Evolutionary conservation across 306 rosid genomes (phyloP).

Genomic region (Vachellia collinsii): DNA sequence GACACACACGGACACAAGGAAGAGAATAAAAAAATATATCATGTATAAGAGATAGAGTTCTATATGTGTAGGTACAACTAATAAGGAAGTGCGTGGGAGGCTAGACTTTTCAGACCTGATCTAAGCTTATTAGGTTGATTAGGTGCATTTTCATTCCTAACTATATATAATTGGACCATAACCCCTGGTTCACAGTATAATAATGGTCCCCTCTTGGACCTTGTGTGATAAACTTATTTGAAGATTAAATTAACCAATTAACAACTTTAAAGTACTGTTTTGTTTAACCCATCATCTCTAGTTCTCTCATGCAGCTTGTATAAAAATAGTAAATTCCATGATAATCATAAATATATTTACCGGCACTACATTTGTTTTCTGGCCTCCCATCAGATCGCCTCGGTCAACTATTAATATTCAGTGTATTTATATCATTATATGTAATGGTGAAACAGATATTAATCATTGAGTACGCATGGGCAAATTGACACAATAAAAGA

Average conservation of each 20-base stretch:
- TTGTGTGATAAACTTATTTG: background rate
- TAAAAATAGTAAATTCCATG: too few relatives aligned
- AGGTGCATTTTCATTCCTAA: constrained; percentile 25
- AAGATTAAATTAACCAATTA: background rate
- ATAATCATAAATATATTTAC: too few relatives aligned
- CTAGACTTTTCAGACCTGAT: constrained; percentile 38
- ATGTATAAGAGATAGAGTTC: background rate
- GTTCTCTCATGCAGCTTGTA: background rate
- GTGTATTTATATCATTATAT: background rate
- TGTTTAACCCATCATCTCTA: background rate
- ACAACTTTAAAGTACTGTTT: background rate
- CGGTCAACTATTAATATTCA: background rate
- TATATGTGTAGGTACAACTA: constrained; percentile 32
- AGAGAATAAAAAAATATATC: background rate
- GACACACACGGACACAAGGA: too few relatives aligned
- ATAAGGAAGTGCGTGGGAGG: constrained; percentile 13
- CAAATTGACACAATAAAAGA: background rate
- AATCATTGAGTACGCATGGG: background rate
- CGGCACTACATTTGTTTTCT: too few relatives aligned
- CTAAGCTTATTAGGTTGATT: constrained; percentile 35
- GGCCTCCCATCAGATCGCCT: too few relatives aligned
- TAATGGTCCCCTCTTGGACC: background rate
- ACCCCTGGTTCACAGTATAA: background rate
- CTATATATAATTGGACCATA: constrained; percentile 3
- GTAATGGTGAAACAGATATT: background rate